Evolutionary conservation across 202 grass and related monocot genomes (phyloP).

Genomic region (Elaeis oleifera): DNA sequence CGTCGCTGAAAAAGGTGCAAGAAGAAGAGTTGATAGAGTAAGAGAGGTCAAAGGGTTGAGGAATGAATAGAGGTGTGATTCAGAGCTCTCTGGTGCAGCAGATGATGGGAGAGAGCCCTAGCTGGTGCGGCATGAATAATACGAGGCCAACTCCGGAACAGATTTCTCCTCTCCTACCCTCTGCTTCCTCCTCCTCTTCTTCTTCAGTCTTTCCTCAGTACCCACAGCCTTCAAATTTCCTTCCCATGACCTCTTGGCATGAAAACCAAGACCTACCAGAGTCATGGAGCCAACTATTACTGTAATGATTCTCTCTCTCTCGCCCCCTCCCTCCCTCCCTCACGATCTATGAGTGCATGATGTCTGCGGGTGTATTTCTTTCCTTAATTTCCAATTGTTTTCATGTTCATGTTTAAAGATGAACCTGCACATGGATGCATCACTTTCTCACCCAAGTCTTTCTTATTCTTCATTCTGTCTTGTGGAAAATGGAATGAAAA

Average conservation of each 20-base stretch:
- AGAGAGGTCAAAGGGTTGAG: neutral
- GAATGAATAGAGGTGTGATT: slow-evolving; percentile 17
- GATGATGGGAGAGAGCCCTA: slow-evolving; percentile 22
- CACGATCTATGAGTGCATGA: neutral
- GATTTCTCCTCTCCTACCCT: neutral
- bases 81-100: slow-evolving; percentile 20
- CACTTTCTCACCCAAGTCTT: too few relatives aligned
- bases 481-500: too few relatives aligned
- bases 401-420: too few relatives aligned
- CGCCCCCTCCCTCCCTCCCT: too few relatives aligned
- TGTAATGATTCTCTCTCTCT: slow-evolving; percentile 14
- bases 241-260: slow-evolving; percentile 6
- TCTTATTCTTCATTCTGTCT: too few relatives aligned
- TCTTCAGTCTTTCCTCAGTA: slow-evolving; percentile 6
- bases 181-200: slow-evolving; percentile 1
- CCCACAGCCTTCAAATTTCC: neutral
- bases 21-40: neutral
- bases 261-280: slow-evolving; percentile 16
- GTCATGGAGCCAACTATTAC: slow-evolving; percentile 26
- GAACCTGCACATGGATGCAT: too few relatives aligned
- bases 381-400: too few relatives aligned
- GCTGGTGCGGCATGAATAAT: slow-evolving; percentile 8
- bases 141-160: slow-evolving; percentile 2
- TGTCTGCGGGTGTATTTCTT: neutral
- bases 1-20: neutral